Percentiles rank a stretch among this genome's conserved stretches.
Evolutionary conservation across 2,329 filamentous ascomycete species (phyloP).

Genomic region (Lecanicillium sp.): DNA sequence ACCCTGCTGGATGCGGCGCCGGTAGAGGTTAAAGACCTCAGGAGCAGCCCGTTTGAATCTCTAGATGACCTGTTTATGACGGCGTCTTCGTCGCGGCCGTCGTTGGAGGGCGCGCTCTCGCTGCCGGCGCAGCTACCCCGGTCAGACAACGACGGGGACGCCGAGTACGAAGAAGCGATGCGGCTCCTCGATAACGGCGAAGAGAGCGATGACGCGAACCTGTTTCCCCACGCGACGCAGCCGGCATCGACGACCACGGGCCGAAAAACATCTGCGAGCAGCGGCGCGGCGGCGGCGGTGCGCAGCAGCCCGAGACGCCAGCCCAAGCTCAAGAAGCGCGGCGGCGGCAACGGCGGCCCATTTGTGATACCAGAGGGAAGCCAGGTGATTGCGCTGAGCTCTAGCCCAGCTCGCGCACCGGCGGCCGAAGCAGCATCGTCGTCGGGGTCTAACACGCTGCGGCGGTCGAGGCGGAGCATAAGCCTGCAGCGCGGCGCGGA

Average conservation of each 20-base stretch:
- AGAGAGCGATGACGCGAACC: constrained; percentile 20
- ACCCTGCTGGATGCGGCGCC: constrained; percentile 16
- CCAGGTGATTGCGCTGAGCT: constrained; percentile 28
- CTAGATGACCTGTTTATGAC: constrained; percentile 37
- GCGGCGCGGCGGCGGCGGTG: no score
- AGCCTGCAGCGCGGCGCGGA: constrained; percentile 2
- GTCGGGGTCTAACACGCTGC: background rate
- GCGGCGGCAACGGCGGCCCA: background rate
- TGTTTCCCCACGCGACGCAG: constrained; percentile 31
- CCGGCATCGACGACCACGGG: constrained; percentile 14
- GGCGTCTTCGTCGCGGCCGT: constrained; percentile 31
- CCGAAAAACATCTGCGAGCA: no score
- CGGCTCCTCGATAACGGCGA: constrained; percentile 32
- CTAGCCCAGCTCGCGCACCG: constrained; percentile 15
- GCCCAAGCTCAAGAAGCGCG: constrained; percentile 4
- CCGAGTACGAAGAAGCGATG: constrained; percentile 40
- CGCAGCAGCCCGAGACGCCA: constrained; percentile 11
- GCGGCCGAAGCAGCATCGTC: background rate
- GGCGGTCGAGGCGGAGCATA: background rate
- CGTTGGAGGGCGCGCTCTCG: constrained; percentile 19
- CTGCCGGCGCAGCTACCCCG: constrained; percentile 21
- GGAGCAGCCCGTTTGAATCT: constrained; percentile 30
- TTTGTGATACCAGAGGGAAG: constrained; percentile 25
- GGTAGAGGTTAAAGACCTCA: constrained; percentile 12
- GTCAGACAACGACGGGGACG: constrained; percentile 23